These are phyloP conservation scores for Madurella fahalii DNA, from an alignment of 2,329 filamentous ascomycete species.

Conservation along the genomic window DNA sequence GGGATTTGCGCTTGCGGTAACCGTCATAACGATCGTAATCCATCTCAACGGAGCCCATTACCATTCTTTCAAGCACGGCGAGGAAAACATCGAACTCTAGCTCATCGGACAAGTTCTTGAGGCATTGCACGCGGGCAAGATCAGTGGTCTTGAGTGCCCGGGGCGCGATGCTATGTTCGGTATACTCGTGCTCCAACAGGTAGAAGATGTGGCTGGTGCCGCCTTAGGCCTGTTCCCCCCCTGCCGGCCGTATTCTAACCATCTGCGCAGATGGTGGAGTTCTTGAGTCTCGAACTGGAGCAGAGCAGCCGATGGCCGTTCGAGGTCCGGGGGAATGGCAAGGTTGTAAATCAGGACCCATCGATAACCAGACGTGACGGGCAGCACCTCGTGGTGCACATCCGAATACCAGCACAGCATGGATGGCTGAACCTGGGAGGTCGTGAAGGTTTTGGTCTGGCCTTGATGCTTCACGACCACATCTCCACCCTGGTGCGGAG, in stretches of 20 bases:
- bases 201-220: slow-evolving; percentile 27
- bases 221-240: background rate
- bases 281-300: slow-evolving; percentile 1
- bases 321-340: slow-evolving; percentile 19
- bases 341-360: slow-evolving; percentile 53
- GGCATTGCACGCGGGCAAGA: slow-evolving; percentile 23
- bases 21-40: slow-evolving; percentile 8
- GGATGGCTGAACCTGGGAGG: slow-evolving; percentile 25
- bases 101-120: slow-evolving; percentile 26
- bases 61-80: slow-evolving; percentile 30
- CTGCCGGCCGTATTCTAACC: slow-evolving; percentile 22
- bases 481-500: slow-evolving; percentile 43
- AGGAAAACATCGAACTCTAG: slow-evolving; percentile 33
- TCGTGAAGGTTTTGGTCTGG: slow-evolving; percentile 31
- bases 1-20: background rate
- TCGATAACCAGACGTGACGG: slow-evolving; percentile 44
- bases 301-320: slow-evolving; percentile 24
- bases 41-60: slow-evolving; percentile 20
- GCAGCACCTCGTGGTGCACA: slow-evolving; percentile 47
- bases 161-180: slow-evolving; percentile 31
- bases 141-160: slow-evolving; percentile 29
- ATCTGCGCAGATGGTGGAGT: slow-evolving; percentile 27
- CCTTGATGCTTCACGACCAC: slow-evolving; percentile 39
- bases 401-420: slow-evolving; percentile 45
- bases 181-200: slow-evolving; percentile 34